phyloP scores from a whole-genome alignment of 2,329 filamentous ascomycete species.

The Penicillium brasilianum region DNA sequence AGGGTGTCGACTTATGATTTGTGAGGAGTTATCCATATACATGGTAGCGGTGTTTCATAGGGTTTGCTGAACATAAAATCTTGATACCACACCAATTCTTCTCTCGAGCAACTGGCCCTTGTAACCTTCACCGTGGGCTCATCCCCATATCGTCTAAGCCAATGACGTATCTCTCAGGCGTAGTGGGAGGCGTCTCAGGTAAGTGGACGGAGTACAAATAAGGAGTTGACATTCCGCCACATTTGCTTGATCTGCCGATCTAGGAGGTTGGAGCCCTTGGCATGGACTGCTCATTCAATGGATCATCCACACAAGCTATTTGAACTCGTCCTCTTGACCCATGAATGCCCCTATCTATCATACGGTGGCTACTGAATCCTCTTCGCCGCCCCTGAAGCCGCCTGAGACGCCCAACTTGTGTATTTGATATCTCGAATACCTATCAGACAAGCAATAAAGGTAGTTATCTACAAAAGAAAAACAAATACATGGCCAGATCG shows the following conservation, averaged over 20 bases:
- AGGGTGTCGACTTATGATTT: slow-evolving; percentile 7
- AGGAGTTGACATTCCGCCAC: slow-evolving; percentile 13
- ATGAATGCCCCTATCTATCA: not conserved
- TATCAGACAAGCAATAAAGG: not conserved
- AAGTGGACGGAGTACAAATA: not conserved
- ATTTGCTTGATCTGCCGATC: not conserved
- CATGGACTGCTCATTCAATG: not conserved
- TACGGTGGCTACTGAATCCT: not conserved
- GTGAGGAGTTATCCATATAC: not conserved
- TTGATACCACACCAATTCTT: slow-evolving; percentile 5
- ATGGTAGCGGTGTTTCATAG: slow-evolving; percentile 1
- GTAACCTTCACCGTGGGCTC: no score
- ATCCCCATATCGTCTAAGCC: no score
- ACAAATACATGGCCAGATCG: slow-evolving; percentile 5
- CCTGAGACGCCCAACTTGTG: not conserved
- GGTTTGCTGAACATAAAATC: slow-evolving; percentile 5
- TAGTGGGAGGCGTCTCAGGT: not conserved
- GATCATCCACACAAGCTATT: not conserved
- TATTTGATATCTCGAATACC: not conserved
- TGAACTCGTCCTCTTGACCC: not conserved
- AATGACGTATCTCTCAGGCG: not conserved
- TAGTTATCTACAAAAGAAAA: not conserved
- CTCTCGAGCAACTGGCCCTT: not conserved
- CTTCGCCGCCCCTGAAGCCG: not conserved
- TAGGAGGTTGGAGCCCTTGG: not conserved